These are phyloP conservation scores for Iris macrosiphon DNA, from an alignment of 106 monocot genomes.

Conservation along the genomic window DNA sequence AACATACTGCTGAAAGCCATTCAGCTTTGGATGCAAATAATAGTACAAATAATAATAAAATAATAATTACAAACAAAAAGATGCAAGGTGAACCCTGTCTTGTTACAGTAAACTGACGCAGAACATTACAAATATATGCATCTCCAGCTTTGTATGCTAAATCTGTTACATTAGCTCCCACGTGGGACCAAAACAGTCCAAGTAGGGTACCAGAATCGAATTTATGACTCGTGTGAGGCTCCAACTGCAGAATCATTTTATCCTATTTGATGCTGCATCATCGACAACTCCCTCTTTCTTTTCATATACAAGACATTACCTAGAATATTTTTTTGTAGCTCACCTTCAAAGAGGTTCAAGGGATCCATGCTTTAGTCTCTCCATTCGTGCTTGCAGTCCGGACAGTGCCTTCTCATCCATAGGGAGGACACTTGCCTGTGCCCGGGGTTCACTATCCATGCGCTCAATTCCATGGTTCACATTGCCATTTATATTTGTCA, in stretches of 20 bases:
- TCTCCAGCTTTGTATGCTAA: neutral
- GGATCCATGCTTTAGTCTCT: conserved; percentile 88
- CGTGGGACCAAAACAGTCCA: conserved; percentile 5
- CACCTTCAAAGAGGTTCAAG: conserved; percentile 54
- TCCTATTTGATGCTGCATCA: neutral
- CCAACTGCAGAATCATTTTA: neutral
- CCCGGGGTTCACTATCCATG: conserved; percentile 21
- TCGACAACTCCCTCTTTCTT: neutral
- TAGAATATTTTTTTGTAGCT: neutral
- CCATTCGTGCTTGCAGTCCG: conserved; percentile 93
- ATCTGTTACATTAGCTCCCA: neutral
- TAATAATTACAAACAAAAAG: too few relatives aligned
- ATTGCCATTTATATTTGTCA: conserved; percentile 47
- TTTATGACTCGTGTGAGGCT: neutral
- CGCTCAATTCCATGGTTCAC: conserved; percentile 18
- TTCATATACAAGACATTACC: neutral
- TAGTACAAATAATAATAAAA: too few relatives aligned
- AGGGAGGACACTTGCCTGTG: conserved; percentile 42
- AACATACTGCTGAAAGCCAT: too few relatives aligned
- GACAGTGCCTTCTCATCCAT: conserved; percentile 97
- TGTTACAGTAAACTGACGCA: too few relatives aligned
- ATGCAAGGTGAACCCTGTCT: too few relatives aligned
- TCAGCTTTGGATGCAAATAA: too few relatives aligned
- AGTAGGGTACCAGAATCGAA: neutral
- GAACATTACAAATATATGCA: too few relatives aligned